phyloP scores from a whole-genome alignment of 768 basidiomycete species.

The Suillus americanus region DNA sequence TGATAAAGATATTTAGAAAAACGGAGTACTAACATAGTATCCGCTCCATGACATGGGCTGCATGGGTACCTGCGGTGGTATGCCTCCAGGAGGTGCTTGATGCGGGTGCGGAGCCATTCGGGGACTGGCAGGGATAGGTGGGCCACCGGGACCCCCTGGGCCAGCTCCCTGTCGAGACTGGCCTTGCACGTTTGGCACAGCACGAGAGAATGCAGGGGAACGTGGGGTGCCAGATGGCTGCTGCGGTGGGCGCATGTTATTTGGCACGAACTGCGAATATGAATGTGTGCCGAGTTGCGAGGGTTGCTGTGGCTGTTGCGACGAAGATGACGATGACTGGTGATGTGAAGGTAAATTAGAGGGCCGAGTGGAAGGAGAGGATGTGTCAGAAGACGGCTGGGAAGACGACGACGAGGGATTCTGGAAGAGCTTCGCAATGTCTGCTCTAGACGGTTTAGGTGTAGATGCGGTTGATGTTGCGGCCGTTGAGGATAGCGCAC shows the following conservation, averaged over 20 bases:
- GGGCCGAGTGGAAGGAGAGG: conserved; percentile 57
- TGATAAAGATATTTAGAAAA: background rate
- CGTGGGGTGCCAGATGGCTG: conserved; percentile 54
- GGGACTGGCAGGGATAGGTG: conserved; percentile 60
- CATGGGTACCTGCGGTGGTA: conserved; percentile 47
- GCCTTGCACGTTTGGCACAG: conserved; percentile 52
- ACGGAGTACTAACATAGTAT: conserved; percentile 56
- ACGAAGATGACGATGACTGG: conserved; percentile 36
- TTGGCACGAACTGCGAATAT: conserved; percentile 50
- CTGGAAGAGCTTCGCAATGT: conserved; percentile 44
- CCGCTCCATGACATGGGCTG: conserved; percentile 39
- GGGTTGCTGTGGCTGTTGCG: conserved; percentile 26
- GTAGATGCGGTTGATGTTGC: conserved; percentile 29
- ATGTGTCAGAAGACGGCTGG: conserved; percentile 50
- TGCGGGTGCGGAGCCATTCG: conserved; percentile 62
- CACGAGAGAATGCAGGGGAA: conserved; percentile 65
- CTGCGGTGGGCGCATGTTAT: conserved; percentile 40
- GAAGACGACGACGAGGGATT: conserved; percentile 38
- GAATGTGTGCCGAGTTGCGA: conserved; percentile 45
- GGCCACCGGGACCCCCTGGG: conserved; percentile 53
- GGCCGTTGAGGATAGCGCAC: conserved; percentile 32
- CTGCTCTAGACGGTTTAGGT: conserved; percentile 33
- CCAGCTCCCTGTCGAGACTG: conserved; percentile 47
- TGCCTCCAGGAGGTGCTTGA: conserved; percentile 48
- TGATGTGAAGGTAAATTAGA: conserved; percentile 52